phyloP scores from a whole-genome alignment of 805 yeast species.

The Kodamaea laetipori region DNA sequence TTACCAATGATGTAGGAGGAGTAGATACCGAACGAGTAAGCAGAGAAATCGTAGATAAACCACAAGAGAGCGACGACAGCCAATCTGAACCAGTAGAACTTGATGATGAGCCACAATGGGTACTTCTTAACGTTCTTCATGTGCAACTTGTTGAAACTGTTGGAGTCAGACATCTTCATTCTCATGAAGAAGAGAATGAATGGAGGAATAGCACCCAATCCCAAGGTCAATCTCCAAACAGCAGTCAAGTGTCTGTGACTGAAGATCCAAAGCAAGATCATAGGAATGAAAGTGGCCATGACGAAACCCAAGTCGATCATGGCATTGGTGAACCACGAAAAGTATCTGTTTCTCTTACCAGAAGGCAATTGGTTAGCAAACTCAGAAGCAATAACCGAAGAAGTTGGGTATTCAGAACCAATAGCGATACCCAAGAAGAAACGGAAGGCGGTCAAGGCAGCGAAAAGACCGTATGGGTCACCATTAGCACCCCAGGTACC shows the following conservation, averaged over 20 bases:
- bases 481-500: conserved; percentile 76
- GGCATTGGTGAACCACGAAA: conserved; percentile 81
- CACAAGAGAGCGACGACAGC: conserved; percentile 71
- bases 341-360: conserved; percentile 84
- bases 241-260: conserved; percentile 66
- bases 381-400: conserved; percentile 91
- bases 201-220: conserved; percentile 88
- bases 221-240: conserved; percentile 89
- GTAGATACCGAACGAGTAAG: conserved; percentile 84
- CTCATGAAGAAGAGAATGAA: conserved; percentile 73
- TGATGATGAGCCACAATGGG: conserved; percentile 69
- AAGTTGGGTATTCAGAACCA: conserved; percentile 93
- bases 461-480: conserved; percentile 71
- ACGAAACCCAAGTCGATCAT: conserved; percentile 90
- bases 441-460: conserved; percentile 80
- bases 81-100: conserved; percentile 82
- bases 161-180: conserved; percentile 70
- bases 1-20: conserved; percentile 68
- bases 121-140: conserved; percentile 56
- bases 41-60: conserved; percentile 87
- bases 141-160: conserved; percentile 66
- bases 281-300: conserved; percentile 76
- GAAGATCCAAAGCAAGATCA: conserved; percentile 83
- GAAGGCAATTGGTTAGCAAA: conserved; percentile 74
- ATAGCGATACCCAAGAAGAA: conserved; percentile 87